phyloP scores from a whole-genome alignment of 805 yeast species.

The Starmerella apicola region DNA sequence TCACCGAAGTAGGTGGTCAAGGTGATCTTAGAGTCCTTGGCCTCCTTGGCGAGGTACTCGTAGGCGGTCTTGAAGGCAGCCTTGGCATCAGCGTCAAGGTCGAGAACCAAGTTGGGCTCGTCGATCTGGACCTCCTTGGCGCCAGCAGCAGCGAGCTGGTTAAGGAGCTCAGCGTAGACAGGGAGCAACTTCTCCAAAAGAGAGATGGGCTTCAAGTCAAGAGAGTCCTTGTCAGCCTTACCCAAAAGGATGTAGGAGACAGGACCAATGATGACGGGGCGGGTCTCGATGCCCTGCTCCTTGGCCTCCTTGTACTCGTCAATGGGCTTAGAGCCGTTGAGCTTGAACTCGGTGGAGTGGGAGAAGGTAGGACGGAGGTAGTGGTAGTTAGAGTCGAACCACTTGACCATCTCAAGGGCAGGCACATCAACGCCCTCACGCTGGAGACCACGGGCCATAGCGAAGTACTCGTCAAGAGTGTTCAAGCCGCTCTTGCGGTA shows the following conservation, averaged over 20 bases:
- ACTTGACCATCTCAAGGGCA: slow-evolving; percentile 97
- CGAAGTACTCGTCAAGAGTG: slow-evolving; percentile 84
- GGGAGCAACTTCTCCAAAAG: slow-evolving; percentile 83
- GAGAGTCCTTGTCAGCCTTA: slow-evolving; percentile 96
- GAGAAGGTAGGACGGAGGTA: slow-evolving; percentile 99
- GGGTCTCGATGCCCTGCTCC: slow-evolving; percentile 87
- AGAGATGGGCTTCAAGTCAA: slow-evolving; percentile 86
- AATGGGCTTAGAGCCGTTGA: slow-evolving; percentile 92
- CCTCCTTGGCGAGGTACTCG: slow-evolving; percentile 55
- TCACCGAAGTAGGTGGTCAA: slow-evolving; percentile 96
- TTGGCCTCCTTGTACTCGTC: slow-evolving; percentile 97
- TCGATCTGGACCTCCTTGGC: slow-evolving; percentile 92
- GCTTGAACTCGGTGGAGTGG: slow-evolving; percentile 86
- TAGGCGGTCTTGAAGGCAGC: slow-evolving; percentile 82
- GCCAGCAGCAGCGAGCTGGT: slow-evolving; percentile 86
- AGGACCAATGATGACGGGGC: slow-evolving; percentile 96
- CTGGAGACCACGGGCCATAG: slow-evolving; percentile 99
- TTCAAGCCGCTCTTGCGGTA: slow-evolving; percentile 84
- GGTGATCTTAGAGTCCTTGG: slow-evolving; percentile 63
- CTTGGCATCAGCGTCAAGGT: slow-evolving; percentile 72
- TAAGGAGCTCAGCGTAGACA: slow-evolving; percentile 78
- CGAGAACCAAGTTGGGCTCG: slow-evolving; percentile 93
- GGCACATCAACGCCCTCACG: slow-evolving; percentile 96
- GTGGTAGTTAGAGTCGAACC: slow-evolving; percentile 99
- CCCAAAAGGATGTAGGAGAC: slow-evolving; percentile 89